A percentile compares a stretch with the other conserved stretches of the same genome.
phyloP scores from a whole-genome alignment of 2,329 filamentous ascomycete species.

The Chaetomium globosum region DNA sequence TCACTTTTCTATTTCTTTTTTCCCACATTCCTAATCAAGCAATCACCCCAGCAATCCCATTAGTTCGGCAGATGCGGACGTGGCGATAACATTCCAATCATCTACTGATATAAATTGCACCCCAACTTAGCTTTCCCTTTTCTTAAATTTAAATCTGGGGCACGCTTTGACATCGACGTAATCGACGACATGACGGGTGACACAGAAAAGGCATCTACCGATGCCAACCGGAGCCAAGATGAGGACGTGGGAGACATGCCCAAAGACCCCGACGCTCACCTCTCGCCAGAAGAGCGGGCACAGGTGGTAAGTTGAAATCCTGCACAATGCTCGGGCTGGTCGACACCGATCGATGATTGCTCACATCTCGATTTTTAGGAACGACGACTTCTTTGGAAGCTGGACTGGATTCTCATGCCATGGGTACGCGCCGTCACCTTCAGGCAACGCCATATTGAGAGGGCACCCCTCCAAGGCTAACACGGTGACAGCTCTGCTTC shows the following conservation, averaged over 20 bases:
- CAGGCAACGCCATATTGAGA: neutral
- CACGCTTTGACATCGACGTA: slow-evolving; percentile 24
- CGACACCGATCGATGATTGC: neutral
- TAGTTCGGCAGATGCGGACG: neutral
- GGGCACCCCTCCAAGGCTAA: neutral
- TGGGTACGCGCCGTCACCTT: slow-evolving; percentile 38
- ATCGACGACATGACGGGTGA: slow-evolving; percentile 32
- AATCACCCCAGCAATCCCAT: neutral
- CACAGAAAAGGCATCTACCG: slow-evolving; percentile 30
- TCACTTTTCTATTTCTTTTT: neutral
- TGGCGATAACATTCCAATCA: neutral
- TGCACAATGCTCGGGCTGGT: neutral
- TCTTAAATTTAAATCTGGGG: slow-evolving; percentile 19
- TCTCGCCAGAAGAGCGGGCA: slow-evolving; percentile 39
- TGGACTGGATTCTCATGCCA: slow-evolving; percentile 44
- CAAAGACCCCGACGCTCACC: slow-evolving; percentile 41
- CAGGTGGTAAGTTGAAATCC: slow-evolving; percentile 36
- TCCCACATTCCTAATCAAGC: neutral
- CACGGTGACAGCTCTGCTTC: slow-evolving; percentile 59
- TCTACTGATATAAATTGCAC: neutral
- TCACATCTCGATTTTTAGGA: slow-evolving; percentile 37
- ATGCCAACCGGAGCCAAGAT: slow-evolving; percentile 32
- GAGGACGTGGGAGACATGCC: slow-evolving; percentile 35
- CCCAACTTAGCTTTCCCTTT: slow-evolving; percentile 1
- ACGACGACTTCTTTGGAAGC: slow-evolving; percentile 40